Conservation (phyloP, 352 stramenopile species). For the Pythium volutum region DNA sequence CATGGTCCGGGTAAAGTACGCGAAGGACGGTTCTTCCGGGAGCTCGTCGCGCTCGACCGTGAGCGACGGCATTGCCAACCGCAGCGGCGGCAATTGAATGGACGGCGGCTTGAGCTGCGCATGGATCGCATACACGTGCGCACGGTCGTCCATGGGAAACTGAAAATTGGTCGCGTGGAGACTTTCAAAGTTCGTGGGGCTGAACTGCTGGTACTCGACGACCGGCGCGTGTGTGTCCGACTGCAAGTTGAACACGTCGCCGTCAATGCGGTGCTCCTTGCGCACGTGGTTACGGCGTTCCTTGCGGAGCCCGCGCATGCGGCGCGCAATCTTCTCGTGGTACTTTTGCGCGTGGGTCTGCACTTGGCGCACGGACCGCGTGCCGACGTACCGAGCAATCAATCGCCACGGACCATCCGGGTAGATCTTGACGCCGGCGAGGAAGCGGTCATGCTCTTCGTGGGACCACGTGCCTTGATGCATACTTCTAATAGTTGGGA, state of each 20-base stretch:
- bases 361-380: slow-evolving; percentile 20
- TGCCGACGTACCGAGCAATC: slow-evolving; percentile 22
- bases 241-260: background rate
- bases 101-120: background rate
- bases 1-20: slow-evolving; percentile 1
- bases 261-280: slow-evolving; percentile 22
- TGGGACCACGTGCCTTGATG: slow-evolving; percentile 26
- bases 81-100: slow-evolving; percentile 5
- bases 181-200: no score
- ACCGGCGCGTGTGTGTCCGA: background rate
- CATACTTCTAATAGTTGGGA: no score
- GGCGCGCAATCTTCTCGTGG: slow-evolving; percentile 21
- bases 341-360: slow-evolving; percentile 23
- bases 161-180: background rate
- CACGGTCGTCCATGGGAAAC: background rate
- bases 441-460: slow-evolving; percentile 29
- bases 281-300: slow-evolving; percentile 15
- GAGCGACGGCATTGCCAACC: background rate
- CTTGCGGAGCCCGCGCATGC: slow-evolving; percentile 16
- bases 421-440: slow-evolving; percentile 23
- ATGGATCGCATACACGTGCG: background rate
- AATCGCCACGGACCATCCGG: slow-evolving; percentile 20
- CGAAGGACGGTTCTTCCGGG: background rate
- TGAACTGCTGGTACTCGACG: background rate
- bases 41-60: background rate